Conservation (phyloP, 768 basidiomycete species). For the Naematelia aurantialba region DNA sequence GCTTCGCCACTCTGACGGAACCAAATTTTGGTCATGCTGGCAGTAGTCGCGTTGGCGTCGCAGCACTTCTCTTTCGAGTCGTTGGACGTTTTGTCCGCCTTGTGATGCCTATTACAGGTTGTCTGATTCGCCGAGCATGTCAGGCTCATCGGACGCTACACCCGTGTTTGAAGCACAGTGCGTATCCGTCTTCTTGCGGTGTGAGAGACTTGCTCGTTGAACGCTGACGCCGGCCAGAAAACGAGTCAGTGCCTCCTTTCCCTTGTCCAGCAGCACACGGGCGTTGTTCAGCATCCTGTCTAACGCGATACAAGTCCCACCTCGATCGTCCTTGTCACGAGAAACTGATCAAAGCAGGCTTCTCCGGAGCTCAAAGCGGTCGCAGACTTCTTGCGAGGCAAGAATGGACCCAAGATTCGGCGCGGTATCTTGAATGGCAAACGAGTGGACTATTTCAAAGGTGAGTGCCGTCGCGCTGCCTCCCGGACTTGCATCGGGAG, state of each 20-base stretch:
- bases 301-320: neutral
- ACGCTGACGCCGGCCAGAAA: constrained; percentile 24
- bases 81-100: neutral
- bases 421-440: constrained; percentile 90
- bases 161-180: constrained; percentile 44
- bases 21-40: neutral
- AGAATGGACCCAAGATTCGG: constrained; percentile 79
- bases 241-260: constrained; percentile 24
- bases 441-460: constrained; percentile 96
- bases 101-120: no score
- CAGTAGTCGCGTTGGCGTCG: no score
- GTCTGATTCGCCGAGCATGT: constrained; percentile 15
- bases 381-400: constrained; percentile 80
- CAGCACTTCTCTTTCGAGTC: no score
- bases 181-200: constrained; percentile 11
- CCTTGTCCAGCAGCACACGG: neutral
- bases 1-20: neutral
- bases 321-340: neutral
- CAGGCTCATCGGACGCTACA: constrained; percentile 39
- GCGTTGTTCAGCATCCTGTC: neutral
- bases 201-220: no score
- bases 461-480: constrained; percentile 54
- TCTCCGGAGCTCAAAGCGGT: constrained; percentile 75
- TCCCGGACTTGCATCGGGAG: neutral
- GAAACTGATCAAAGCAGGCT: constrained; percentile 52